Evolutionary conservation across 2,329 filamentous ascomycete species (phyloP).

Genomic region (Epichloe sylvatica): DNA sequence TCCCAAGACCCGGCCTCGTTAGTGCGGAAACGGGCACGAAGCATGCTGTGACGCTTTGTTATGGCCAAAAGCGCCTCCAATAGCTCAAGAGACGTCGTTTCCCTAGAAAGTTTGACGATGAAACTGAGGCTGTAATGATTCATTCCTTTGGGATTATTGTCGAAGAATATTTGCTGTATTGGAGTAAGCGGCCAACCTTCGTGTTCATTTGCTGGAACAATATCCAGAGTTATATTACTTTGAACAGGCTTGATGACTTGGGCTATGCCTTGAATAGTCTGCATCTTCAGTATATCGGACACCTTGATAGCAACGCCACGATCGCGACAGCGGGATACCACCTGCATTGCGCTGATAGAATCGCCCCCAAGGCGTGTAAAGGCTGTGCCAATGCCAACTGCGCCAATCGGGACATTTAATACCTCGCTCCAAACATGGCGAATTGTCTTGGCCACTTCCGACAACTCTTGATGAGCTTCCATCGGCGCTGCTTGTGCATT

Average conservation of each 20-base stretch:
- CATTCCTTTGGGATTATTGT: conserved; percentile 8
- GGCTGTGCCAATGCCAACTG: neutral
- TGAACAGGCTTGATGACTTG: neutral
- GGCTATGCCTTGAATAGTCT: neutral
- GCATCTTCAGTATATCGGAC: conserved; percentile 16
- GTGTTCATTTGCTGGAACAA: too few species aligned
- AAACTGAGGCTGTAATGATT: conserved; percentile 33
- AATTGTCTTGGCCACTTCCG: neutral
- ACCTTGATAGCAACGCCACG: conserved; percentile 18
- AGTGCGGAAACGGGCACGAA: conserved; percentile 19
- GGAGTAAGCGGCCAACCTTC: neutral
- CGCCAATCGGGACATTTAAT: neutral
- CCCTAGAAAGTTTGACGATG: conserved; percentile 13
- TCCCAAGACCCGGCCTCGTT: conserved; percentile 7
- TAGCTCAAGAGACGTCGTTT: neutral
- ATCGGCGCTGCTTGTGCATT: neutral
- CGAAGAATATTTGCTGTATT: neutral
- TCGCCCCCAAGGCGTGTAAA: conserved; percentile 12
- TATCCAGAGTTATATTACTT: neutral
- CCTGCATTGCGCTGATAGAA: conserved; percentile 29
- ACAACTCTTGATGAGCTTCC: neutral
- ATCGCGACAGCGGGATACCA: conserved; percentile 24
- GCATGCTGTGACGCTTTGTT: conserved; percentile 21
- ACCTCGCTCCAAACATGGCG: neutral
- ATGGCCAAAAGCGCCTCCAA: conserved; percentile 12